Evolutionary conservation across 1,284 basidiomycete genomes (phyloP), one percentile per base, ranked within the genome.

Genomic region (Irpex sp.): DNA sequence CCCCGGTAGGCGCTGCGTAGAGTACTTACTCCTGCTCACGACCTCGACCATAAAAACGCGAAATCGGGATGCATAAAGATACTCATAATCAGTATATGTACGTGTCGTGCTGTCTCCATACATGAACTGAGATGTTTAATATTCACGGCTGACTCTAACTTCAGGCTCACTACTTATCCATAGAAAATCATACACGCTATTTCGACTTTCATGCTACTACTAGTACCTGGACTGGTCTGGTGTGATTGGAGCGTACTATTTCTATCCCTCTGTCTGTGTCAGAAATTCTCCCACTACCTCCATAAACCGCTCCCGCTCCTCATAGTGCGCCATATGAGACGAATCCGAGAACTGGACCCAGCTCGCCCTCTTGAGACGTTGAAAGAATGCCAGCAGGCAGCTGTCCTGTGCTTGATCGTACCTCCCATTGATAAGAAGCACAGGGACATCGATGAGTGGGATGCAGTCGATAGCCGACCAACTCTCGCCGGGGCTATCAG

Each of bases 401-500:
- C 66, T 68, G 64, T 71, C 71, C 54, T 71, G 69, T 2, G 68
- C 64, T 17, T 69, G 65, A 47, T 72, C 71, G 17, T 66, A 61
- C 3, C 64, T 65, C 1, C 70, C 73, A 54, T 72, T 74, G 46
- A 73, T 65, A 2, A 75, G 63, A 17, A 74, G 63, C 9, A 72
- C 71, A 2, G 71, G 69, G 4, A 68, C 70, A 1, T 59, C 55
- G 5, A 76, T 70, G 1, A 61, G 53, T 54, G 71, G 67, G 11
- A 74, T 57, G 8, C 68, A 63, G 46, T 71, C 69, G 19, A 69
- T 61, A 39, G 72, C 67, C 1, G 68, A 49, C 74, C 74, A 75
- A n/a, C n/a, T n/a, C 43, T 46, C n/a, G 43, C 9, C 11, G 11
- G 9, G 11, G 11, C 43, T 46, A 46, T 13, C 9, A n/a, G 43